Evolutionary conservation across 1,284 basidiomycete genomes (phyloP).

Genomic region (Farysia itapuensis): DNA sequence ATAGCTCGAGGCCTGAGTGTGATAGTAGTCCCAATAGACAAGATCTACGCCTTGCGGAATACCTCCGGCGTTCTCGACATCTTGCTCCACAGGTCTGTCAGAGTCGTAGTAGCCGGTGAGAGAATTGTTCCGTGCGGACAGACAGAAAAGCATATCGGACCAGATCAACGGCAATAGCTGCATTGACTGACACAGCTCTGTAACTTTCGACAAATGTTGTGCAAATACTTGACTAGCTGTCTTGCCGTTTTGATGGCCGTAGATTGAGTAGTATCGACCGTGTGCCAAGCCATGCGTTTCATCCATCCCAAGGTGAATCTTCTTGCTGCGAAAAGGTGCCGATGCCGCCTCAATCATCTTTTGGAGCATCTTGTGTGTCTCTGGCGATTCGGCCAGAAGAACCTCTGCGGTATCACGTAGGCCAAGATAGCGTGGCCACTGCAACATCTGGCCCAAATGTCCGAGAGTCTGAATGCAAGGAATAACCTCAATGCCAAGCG

Average conservation of each 20-base stretch:
- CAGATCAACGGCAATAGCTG: slow-evolving; percentile 60
- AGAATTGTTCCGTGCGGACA: slow-evolving; percentile 59
- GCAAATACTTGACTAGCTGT: slow-evolving; percentile 53
- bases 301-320: slow-evolving; percentile 48
- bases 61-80: slow-evolving; percentile 33
- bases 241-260: slow-evolving; percentile 53
- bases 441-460: slow-evolving; percentile 61
- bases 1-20: slow-evolving; percentile 54
- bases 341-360: slow-evolving; percentile 54
- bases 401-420: slow-evolving; percentile 60
- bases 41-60: slow-evolving; percentile 55
- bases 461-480: slow-evolving; percentile 61
- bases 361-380: slow-evolving; percentile 58
- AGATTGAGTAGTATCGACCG: slow-evolving; percentile 58
- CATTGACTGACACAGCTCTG: slow-evolving; percentile 48
- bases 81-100: background rate
- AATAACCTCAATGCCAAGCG: slow-evolving; percentile 48
- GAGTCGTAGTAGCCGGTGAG: slow-evolving; percentile 59
- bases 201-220: slow-evolving; percentile 51
- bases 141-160: slow-evolving; percentile 60
- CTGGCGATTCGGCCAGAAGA: slow-evolving; percentile 54
- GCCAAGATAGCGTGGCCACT: slow-evolving; percentile 59
- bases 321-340: slow-evolving; percentile 54
- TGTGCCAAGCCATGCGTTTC: slow-evolving; percentile 60
- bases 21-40: slow-evolving; percentile 57